Base-by-base conservation (phyloP, 78 protist species). In the Speleostelium caveatum region DNA sequence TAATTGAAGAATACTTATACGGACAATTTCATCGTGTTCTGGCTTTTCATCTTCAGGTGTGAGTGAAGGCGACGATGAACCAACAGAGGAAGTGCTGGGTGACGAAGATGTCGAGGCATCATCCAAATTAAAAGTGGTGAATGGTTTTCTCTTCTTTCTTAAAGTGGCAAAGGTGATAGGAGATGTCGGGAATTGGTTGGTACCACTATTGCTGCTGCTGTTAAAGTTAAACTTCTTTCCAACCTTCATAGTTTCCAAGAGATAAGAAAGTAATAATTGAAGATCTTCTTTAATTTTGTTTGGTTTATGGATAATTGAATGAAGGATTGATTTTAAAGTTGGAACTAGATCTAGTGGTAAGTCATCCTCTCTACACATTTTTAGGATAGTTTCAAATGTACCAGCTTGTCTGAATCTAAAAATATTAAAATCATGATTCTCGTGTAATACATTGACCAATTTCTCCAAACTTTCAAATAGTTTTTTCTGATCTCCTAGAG, bases 351-450 rank as follows among this genome's bases (percentile, higher is more conserved):
- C 91, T 3, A 71, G 32, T 30, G 91, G 91, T 39, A 83, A 39
- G 45, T 83, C 91, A 21, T 83, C 80, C 41, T 83, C 91, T 36
- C 79, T 24, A 42, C 91, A 83, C 24, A 71, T 83, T 53, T 83
- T 83, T 35, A 83, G 19, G 2, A 83, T 83, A 4, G 68, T 83
- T 69, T 83, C 91, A 69, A 68, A 83, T 3, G 91, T 79, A 69
- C 77, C 91, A n/a, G 91, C 91, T 69, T 83, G 91, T 22, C 91
- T 26, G 56, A 83, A 83, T 26, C 69, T 83, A 3, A 83, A 69
- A 0, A 83, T 83, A 59, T 83, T 83, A 61, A 83, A 83, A 38
- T 58, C 79, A 60, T 83, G 79, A 45, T 83, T 69, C 36, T 83
- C 91, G 19, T 83, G 77, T 22, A 83, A 33, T 1, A 51, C 80